Conservation (phyloP, 1,284 basidiomycete species). For the Fomitopsis betulina region DNA sequence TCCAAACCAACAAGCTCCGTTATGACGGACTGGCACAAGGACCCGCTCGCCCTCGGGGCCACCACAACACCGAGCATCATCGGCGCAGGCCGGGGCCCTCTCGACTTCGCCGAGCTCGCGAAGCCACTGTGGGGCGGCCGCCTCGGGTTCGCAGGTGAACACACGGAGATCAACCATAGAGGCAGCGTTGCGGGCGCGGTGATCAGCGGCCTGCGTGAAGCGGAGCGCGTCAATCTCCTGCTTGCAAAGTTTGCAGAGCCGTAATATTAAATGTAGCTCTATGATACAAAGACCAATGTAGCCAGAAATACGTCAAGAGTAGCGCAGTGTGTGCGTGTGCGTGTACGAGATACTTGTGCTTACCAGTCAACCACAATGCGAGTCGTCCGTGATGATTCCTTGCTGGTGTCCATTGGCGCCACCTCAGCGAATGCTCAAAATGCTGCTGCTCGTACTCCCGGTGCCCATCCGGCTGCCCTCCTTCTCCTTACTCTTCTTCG, state of each 20-base stretch:
- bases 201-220: conserved; percentile 14
- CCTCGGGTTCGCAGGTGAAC: conserved; percentile 17
- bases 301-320: conserved; percentile 1
- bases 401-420: no score
- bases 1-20: not conserved
- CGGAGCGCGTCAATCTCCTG: conserved; percentile 6
- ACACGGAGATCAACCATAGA: conserved; percentile 14
- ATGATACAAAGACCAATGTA: not conserved
- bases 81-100: conserved; percentile 11
- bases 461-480: conserved; percentile 23
- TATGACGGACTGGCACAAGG: conserved; percentile 10
- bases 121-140: conserved; percentile 15
- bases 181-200: conserved; percentile 16
- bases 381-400: not conserved
- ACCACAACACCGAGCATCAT: conserved; percentile 11
- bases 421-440: conserved; percentile 23
- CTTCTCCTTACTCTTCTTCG: conserved; percentile 46
- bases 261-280: not conserved
- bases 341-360: not conserved
- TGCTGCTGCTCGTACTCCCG: conserved; percentile 25
- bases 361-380: not conserved
- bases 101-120: conserved; percentile 15
- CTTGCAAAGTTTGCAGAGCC: not conserved
- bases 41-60: conserved; percentile 12
- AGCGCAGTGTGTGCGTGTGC: not conserved